Evolutionary conservation across 1,284 basidiomycete species (phyloP).

Genomic region (Ganoderma resinaceum): DNA sequence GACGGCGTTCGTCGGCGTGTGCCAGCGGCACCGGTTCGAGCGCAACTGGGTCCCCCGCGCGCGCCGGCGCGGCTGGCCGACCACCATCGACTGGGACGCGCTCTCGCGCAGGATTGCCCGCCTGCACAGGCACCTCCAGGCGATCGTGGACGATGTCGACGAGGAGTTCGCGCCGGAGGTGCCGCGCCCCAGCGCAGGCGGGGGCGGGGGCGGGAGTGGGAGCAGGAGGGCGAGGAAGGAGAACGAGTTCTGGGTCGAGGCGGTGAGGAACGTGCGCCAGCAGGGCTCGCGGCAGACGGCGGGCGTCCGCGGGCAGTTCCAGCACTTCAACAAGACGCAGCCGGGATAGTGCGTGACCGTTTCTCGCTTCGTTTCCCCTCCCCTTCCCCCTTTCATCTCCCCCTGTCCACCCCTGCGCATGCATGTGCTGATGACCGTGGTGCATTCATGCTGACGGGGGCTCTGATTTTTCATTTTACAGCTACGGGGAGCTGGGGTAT

Average conservation of each 20-base stretch:
- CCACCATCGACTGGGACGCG: constrained; percentile 65
- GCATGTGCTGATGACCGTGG: constrained; percentile 10
- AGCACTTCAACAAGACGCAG: constrained; percentile 77
- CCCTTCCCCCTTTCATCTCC: background rate
- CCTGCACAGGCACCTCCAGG: constrained; percentile 53
- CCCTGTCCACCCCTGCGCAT: background rate
- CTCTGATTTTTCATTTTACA: constrained; percentile 38
- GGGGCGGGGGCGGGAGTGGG: constrained; percentile 28
- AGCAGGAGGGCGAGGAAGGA: constrained; percentile 48
- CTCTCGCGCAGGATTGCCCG: constrained; percentile 59
- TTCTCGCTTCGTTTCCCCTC: constrained; percentile 14
- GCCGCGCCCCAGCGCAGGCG: constrained; percentile 20
- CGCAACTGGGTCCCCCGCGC: constrained; percentile 73
- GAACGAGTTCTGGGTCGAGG: constrained; percentile 73
- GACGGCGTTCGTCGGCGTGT: constrained; percentile 66
- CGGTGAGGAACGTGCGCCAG: constrained; percentile 63
- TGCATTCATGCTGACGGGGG: constrained; percentile 5
- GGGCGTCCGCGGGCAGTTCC: constrained; percentile 74
- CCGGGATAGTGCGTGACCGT: constrained; percentile 78
- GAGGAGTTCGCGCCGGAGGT: constrained; percentile 39
- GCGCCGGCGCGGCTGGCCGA: constrained; percentile 75
- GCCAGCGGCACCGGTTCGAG: constrained; percentile 81
- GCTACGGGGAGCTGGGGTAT: constrained; percentile 82
- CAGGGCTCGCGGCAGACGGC: constrained; percentile 69
- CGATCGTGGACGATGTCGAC: constrained; percentile 56